A percentile compares a stretch with the other conserved stretches of the same genome.
These are phyloP conservation scores for Alternaria triticina DNA, from an alignment of 2,329 filamentous ascomycete genomes.

Conservation along the genomic window DNA sequence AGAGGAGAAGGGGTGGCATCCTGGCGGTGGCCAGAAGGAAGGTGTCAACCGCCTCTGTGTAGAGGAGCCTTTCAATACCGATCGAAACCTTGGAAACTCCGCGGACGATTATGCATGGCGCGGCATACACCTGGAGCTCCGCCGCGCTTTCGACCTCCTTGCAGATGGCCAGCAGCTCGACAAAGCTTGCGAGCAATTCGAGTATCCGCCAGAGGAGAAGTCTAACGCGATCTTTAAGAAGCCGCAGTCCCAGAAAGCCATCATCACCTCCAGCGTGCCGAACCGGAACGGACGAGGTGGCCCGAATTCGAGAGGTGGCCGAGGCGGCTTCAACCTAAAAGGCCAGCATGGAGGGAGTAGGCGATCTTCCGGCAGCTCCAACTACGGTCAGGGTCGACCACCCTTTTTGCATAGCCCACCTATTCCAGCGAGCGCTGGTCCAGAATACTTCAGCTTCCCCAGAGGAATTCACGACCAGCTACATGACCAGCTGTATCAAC, in stretches of 20 bases:
- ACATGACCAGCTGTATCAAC: constrained; percentile 57
- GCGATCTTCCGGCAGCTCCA: constrained; percentile 64
- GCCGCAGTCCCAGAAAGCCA: constrained; percentile 59
- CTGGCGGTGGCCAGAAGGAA: constrained; percentile 58
- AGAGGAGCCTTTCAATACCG: constrained; percentile 93
- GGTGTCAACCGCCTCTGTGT: constrained; percentile 81
- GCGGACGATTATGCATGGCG: constrained; percentile 94
- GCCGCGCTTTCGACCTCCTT: constrained; percentile 84
- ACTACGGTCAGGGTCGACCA: constrained; percentile 50
- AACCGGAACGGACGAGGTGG: constrained; percentile 57
- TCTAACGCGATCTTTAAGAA: constrained; percentile 61
- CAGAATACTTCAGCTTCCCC: constrained; percentile 55
- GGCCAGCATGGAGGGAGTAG: constrained; percentile 54
- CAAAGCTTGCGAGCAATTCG: constrained; percentile 85
- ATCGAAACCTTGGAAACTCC: constrained; percentile 91
- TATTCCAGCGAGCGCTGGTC: constrained; percentile 40
- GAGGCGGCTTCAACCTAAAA: constrained; percentile 57
- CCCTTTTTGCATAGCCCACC: constrained; percentile 53
- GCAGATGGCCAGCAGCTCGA: constrained; percentile 75
- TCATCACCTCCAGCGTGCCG: constrained; percentile 58
- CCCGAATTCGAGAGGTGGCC: constrained; percentile 52
- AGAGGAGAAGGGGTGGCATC: constrained; percentile 86
- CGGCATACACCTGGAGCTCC: constrained; percentile 86
- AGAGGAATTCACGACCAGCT: constrained; percentile 51
- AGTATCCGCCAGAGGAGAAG: constrained; percentile 81